Base-by-base conservation (phyloP, 306 rosid species). In the Geum urbanum region DNA sequence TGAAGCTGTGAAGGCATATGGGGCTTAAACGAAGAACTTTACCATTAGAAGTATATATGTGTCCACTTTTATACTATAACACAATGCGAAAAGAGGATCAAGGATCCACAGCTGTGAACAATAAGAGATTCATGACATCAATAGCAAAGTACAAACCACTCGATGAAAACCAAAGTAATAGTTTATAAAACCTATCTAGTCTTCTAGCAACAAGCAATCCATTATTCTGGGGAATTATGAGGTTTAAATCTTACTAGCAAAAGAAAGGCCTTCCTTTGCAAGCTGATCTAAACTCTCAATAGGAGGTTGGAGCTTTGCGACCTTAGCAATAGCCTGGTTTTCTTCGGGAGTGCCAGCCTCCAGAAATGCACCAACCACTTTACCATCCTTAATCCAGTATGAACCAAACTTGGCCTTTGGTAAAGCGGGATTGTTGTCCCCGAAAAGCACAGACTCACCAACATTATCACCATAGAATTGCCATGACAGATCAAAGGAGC, bases 381-480 rank as follows among this genome's bases (percentile, higher is more conserved):
- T 91, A 61, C 99, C 96, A 14, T 89, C 95, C 76, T 94, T 91
- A 58, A 94, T 81, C 99, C 99, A 91, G 91, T 94, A 94, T 5
- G 95, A 27, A 10, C 99, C 99, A 9, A 94, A 94, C 77, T 94
- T 87, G 15, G 97, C 86, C 66, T 87, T 83, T 9, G 92, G 39
- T 19, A 95, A 78, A 7, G 62, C 79, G 0, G 89, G 96, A 45
- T 86, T 75, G 82, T 27, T 84, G 92, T 94, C 99, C 41, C 99
- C 99, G 13, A 91, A 94, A 22, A 94, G 78, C 70, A 91, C 92
- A 0, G 95, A 74, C 20, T 94, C 97, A 3, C 99, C 99, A 7
- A 84, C 97, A 49, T 94, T 94, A 81, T 94, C 97, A 13, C 99
- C 99, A 3, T 91, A 91, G 89, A 94, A 94, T 80, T 91, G 95